These are phyloP conservation scores for Penicillium psychrosexuale DNA, from an alignment of 2,329 filamentous ascomycete genomes.

Conservation along the genomic window DNA sequence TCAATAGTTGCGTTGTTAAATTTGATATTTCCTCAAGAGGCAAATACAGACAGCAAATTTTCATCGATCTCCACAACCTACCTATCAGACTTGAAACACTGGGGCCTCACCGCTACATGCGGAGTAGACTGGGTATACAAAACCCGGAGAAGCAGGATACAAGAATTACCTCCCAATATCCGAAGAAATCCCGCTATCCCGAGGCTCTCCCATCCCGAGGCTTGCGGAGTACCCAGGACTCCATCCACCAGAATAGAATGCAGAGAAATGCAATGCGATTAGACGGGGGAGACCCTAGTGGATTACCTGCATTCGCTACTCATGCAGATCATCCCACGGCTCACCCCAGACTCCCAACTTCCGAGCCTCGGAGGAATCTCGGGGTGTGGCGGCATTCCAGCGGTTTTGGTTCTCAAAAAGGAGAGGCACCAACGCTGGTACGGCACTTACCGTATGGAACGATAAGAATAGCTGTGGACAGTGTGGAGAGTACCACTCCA, in stretches of 20 bases:
- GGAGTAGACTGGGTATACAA: conserved; percentile 13
- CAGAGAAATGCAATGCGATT: conserved; percentile 1
- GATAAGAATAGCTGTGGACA: not conserved
- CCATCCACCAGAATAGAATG: not conserved
- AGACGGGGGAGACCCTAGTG: not conserved
- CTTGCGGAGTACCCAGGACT: not conserved
- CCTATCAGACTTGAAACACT: not conserved
- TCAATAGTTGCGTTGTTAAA: not conserved
- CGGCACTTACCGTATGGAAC: not conserved
- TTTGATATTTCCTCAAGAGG: not conserved
- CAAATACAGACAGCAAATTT: not conserved
- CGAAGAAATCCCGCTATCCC: conserved; percentile 1
- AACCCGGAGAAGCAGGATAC: conserved; percentile 10
- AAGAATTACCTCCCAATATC: not conserved
- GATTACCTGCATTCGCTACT: conserved; percentile 1
- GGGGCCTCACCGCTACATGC: conserved; percentile 20
- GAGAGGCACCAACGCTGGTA: not conserved
- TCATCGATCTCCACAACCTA: not conserved
- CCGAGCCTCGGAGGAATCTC: conserved; percentile 21
- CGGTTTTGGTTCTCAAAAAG: not conserved
- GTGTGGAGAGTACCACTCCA: conserved; percentile 1
- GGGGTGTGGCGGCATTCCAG: not conserved
- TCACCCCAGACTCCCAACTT: conserved; percentile 10
- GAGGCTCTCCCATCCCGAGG: not conserved
- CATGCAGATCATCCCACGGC: not conserved